phyloP scores from a whole-genome alignment of 2,329 filamentous ascomycete genomes.

The Alternaria brassicicola region DNA sequence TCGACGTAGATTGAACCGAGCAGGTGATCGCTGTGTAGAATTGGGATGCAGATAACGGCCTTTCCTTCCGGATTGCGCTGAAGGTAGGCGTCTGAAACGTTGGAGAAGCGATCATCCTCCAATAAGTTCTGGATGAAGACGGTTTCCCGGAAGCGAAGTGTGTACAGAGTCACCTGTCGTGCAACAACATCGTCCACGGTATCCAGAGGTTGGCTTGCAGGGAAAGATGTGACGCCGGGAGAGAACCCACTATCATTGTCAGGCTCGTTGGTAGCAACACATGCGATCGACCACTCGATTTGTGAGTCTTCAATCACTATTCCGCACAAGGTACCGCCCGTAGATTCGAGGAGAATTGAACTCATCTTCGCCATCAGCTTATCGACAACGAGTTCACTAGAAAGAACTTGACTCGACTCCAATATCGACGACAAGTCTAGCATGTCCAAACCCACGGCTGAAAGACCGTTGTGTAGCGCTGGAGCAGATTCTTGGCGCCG shows the following conservation, averaged over 20 bases:
- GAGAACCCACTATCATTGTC: slow-evolving; percentile 26
- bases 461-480: slow-evolving; percentile 67
- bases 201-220: slow-evolving; percentile 67
- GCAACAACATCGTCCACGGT: slow-evolving; percentile 71
- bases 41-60: slow-evolving; percentile 80
- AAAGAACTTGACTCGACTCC: slow-evolving; percentile 79
- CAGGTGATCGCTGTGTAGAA: slow-evolving; percentile 73
- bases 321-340: slow-evolving; percentile 73
- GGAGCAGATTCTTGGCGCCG: slow-evolving; percentile 51
- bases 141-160: slow-evolving; percentile 74
- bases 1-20: slow-evolving; percentile 79
- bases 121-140: slow-evolving; percentile 77
- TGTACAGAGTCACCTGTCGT: slow-evolving; percentile 77
- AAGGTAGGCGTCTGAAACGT: slow-evolving; percentile 72
- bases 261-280: slow-evolving; percentile 71
- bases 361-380: slow-evolving; percentile 80
- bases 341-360: slow-evolving; percentile 79
- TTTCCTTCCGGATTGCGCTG: slow-evolving; percentile 71
- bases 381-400: slow-evolving; percentile 77
- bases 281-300: slow-evolving; percentile 72
- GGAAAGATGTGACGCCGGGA: slow-evolving; percentile 67
- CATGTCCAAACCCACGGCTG: slow-evolving; percentile 74
- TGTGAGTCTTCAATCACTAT: slow-evolving; percentile 75
- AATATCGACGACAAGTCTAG: slow-evolving; percentile 80
- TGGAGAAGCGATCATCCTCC: slow-evolving; percentile 78